Evolutionary conservation across 2,329 filamentous ascomycete species (phyloP).

Genomic region (Drechslera avenae): DNA sequence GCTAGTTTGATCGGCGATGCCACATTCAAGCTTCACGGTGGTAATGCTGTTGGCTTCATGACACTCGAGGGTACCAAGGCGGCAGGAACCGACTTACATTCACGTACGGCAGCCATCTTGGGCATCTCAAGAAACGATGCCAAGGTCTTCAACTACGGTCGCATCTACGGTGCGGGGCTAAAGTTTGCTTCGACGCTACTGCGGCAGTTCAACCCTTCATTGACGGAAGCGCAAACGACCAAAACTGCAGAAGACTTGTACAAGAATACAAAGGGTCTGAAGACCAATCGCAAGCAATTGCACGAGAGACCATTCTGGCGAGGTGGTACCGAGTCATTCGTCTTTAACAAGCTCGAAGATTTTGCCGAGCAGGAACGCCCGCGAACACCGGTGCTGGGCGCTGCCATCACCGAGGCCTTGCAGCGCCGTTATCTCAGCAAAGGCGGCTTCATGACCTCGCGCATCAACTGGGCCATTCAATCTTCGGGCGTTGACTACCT

Average conservation of each 20-base stretch:
- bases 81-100: constrained; percentile 91
- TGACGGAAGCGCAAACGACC: constrained; percentile 79
- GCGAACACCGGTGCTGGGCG: constrained; percentile 87
- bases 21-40: constrained; percentile 91
- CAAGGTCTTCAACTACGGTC: constrained; percentile 98
- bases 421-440: constrained; percentile 87
- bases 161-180: constrained; percentile 96
- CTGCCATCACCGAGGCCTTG: constrained; percentile 93
- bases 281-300: constrained; percentile 75
- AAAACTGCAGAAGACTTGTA: constrained; percentile 82
- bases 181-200: constrained; percentile 91
- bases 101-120: constrained; percentile 86
- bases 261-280: constrained; percentile 84
- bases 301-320: constrained; percentile 85
- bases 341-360: constrained; percentile 97
- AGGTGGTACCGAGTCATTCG: constrained; percentile 94
- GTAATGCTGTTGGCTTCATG: constrained; percentile 98
- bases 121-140: constrained; percentile 94
- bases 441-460: constrained; percentile 89
- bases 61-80: constrained; percentile 95
- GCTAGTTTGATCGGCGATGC: constrained; percentile 93
- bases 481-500: constrained; percentile 97
- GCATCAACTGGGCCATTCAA: constrained; percentile 99
- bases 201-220: constrained; percentile 86
- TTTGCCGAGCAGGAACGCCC: constrained; percentile 95